Percentiles rank a stretch among this genome's conserved stretches.
Conservation (phyloP, 2,329 filamentous ascomycete genomes). For the Calycina herbarum region DNA sequence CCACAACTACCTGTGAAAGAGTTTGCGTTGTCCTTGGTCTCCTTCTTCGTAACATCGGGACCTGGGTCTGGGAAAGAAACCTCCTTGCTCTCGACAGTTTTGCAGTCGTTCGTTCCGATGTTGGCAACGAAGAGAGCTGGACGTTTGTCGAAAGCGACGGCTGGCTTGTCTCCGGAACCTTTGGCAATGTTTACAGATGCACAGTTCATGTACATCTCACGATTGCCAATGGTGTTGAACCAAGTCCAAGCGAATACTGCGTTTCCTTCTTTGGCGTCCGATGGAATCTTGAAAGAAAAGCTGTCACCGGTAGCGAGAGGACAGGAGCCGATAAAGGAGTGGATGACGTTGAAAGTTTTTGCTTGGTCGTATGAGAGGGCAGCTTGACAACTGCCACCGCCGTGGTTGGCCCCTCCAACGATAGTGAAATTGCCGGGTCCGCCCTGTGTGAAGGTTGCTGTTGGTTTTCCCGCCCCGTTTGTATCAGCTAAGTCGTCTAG, state of each 20-base stretch:
- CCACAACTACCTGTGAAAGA: slow-evolving; percentile 27
- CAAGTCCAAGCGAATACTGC: slow-evolving; percentile 49
- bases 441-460: slow-evolving; percentile 52
- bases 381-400: slow-evolving; percentile 62
- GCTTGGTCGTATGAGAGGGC: slow-evolving; percentile 59
- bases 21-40: slow-evolving; percentile 16
- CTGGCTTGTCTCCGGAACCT: slow-evolving; percentile 23
- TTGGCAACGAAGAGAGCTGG: slow-evolving; percentile 62
- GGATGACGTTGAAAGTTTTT: slow-evolving; percentile 57
- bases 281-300: slow-evolving; percentile 35
- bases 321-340: slow-evolving; percentile 45
- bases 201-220: slow-evolving; percentile 70
- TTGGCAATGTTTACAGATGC: slow-evolving; percentile 53
- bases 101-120: slow-evolving; percentile 48
- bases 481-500: slow-evolving; percentile 12
- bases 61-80: slow-evolving; percentile 58
- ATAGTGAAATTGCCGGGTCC: slow-evolving; percentile 51
- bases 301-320: slow-evolving; percentile 18
- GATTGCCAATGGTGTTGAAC: slow-evolving; percentile 60
- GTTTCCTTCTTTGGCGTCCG: slow-evolving; percentile 26
- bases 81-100: slow-evolving; percentile 47
- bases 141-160: slow-evolving; percentile 45
- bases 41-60: slow-evolving; percentile 26
- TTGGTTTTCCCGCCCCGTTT: slow-evolving; percentile 30
- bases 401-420: slow-evolving; percentile 48